Evolutionary conservation across 805 yeast species (phyloP).

Genomic region (Yarrowia sp.): DNA sequence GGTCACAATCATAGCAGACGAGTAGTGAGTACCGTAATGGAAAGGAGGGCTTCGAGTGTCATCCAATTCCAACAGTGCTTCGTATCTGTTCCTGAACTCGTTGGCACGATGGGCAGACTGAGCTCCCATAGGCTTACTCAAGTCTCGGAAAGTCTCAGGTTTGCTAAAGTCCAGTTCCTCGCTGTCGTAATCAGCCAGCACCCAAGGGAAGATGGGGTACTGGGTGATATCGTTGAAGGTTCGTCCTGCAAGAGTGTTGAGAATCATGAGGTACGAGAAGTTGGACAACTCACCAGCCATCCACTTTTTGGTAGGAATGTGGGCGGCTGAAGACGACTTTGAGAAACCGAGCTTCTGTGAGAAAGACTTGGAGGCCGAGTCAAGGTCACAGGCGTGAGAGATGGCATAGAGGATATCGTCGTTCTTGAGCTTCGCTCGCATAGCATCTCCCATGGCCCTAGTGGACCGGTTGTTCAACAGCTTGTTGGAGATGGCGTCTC

Average conservation of each 20-base stretch:
- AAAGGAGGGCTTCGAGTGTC: conserved; percentile 74
- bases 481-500: conserved; percentile 26
- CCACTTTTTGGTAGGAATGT: conserved; percentile 70
- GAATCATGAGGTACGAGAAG: conserved; percentile 77
- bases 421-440: conserved; percentile 28
- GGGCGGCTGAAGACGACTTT: conserved; percentile 13
- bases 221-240: conserved; percentile 89
- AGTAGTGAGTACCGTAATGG: conserved; percentile 92
- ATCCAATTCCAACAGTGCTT: conserved; percentile 67
- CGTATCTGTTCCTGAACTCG: conserved; percentile 73
- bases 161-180: conserved; percentile 69
- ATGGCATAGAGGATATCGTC: conserved; percentile 37
- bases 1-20: conserved; percentile 92
- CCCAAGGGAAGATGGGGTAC: conserved; percentile 93
- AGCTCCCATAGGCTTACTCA: conserved; percentile 92
- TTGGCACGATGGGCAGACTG: conserved; percentile 66
- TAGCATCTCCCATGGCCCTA: conserved; percentile 14
- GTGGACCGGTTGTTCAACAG: conserved; percentile 27
- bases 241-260: conserved; percentile 86
- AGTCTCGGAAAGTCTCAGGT: conserved; percentile 70
- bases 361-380: conserved; percentile 25
- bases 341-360: conserved; percentile 25
- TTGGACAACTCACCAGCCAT: conserved; percentile 78
- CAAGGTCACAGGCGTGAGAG: conserved; percentile 32
- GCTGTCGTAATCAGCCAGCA: conserved; percentile 80